A percentile compares a stretch with the other conserved stretches of the same genome.
Conservation (phyloP, 1,284 basidiomycete species). For the Cystobasidium pallidum region DNA sequence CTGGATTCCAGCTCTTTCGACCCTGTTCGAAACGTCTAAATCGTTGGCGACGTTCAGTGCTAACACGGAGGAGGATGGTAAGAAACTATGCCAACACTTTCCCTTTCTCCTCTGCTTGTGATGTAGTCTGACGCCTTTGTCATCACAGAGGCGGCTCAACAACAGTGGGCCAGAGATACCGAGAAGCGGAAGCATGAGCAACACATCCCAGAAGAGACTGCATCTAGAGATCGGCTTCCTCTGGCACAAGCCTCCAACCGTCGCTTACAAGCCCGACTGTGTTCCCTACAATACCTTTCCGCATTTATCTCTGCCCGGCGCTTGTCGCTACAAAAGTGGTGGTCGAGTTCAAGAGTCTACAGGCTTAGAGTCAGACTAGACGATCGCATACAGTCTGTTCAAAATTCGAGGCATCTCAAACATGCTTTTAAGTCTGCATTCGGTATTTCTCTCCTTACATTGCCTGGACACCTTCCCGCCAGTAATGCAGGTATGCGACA, state of each 20-base stretch:
- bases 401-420: conserved; percentile 34
- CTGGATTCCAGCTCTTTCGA: conserved; percentile 23
- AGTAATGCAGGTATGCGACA: conserved; percentile 27
- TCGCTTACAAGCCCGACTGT: not conserved
- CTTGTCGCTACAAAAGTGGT: conserved; percentile 11
- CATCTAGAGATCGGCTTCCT: not conserved
- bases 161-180: not conserved
- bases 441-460: conserved; percentile 32
- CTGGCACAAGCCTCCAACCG: not conserved
- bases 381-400: not conserved
- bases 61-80: conserved; percentile 13
- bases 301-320: not conserved
- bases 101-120: not conserved
- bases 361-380: not conserved
- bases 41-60: conserved; percentile 1
- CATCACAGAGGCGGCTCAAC: not conserved
- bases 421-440: conserved; percentile 24
- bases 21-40: not conserved
- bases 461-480: conserved; percentile 37
- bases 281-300: not conserved
- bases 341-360: conserved; percentile 12
- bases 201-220: not conserved
- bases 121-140: not conserved
- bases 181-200: not conserved
- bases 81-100: not conserved